Base-by-base conservation (phyloP, 2,329 filamentous ascomycete species). In the Aspergillus sp. region DNA sequence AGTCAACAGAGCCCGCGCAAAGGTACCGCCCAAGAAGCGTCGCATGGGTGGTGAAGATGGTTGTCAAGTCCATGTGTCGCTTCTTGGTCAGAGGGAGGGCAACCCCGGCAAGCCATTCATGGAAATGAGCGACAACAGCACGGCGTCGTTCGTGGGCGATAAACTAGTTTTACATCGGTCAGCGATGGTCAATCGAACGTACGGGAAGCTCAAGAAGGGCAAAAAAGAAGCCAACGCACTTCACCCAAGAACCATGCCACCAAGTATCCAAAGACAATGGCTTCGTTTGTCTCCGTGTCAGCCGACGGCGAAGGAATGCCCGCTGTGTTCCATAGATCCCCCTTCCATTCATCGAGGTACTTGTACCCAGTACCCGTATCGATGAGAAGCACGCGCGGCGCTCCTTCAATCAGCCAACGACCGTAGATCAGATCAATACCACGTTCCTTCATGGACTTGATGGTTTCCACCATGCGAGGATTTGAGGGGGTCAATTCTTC, bases 211-310 rank as follows among this genome's bases (percentile, higher is more conserved):
- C 14, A 51, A 10, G 10, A n/a, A 51, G 59, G 58, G 62, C 54
- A 14, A 24, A 31, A 14, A 24, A 31, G 24, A 16, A 26, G n/a
- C 18, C 11, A 18, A 73, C 84, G 71, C 81, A 96, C 93, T 87
- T 98, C 95, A 80, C 95, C 95, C 65, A 99, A 81, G 78, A 98
- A 98, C 95, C 95, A 99, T 32, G 95, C 93, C 49, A 98, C 92
- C 60, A 99, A 80, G 74, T 99, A 99, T 54, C 95, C 95, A 80
- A 98, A 98, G 47, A 98, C 91, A 73, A 98, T 95, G 46, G 95
- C 90, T 78, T 98, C 95, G 73, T 97, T 98, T 56, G 95, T 97
- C 82, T 99, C 95, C 55, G 93, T 89, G 72, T 99, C 95, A 64
- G 87, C 87, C 7, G 91, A 89, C 11, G 95, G 95, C 14, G 92